Evolutionary conservation across 345 rosid genomes (phyloP), one percentile per base, ranked within the genome.

Genomic region (Eucalyptus paniculata): DNA sequence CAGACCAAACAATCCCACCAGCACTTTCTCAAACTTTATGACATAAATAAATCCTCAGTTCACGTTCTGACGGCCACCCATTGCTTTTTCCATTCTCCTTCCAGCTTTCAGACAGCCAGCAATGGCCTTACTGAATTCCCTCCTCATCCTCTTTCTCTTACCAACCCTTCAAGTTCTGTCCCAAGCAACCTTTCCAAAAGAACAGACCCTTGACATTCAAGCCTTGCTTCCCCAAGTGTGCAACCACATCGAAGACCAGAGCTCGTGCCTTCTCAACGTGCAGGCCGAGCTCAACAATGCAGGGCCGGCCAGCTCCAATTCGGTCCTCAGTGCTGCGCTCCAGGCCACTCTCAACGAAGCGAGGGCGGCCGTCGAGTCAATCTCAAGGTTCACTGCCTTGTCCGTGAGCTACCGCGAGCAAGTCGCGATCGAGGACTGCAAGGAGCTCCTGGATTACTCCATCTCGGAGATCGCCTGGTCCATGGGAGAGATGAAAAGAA

Each of bases 391-490:
- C 93, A 94, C 94, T 2, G 56, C 92, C 37, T 88, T 96, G 87
- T 97, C 98, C 2, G 28, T 94, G 90, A 94, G 94, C 87, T 95
- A 94, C 42, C 98, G 98, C 0, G 99, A 98, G 77, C 98, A 98
- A 62, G 69, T 95, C 1, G 99, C 99, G 1, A 93, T 97, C 9
- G 99, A 94, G 86, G 99, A 98, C 89, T 98, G 99, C 93, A 95
- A 96, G 91, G 98, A 97, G 87, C 98, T 98, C 81, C 92, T 98
- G 1, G 99, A 97, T 90, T 96, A 95, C 93, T 98, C 99, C 0
- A 95, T 98, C 62, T 94, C 99, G 0, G 99, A 98, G 92, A 91
- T 98, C 62, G 98, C 98, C n/a, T 97, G 99, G 99, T 98, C 99
- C 28, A 86, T 97, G 89, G 89, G 87, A 3, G 98, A 94, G 94